Conservation (phyloP, 768 basidiomycete genomes). For the Neoboletus magnificus region DNA sequence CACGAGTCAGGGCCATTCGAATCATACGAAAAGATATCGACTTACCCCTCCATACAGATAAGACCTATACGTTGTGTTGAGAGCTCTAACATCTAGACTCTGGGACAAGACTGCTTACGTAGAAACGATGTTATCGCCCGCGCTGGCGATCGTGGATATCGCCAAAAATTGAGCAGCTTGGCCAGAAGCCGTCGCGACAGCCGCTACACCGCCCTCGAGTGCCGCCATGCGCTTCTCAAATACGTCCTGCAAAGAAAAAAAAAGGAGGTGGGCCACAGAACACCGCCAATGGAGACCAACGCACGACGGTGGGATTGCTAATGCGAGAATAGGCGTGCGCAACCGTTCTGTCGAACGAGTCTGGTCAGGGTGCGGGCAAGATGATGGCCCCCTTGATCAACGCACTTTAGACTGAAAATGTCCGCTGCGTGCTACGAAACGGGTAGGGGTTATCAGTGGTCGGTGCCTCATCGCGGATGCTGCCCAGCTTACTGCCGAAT, state of each 20-base stretch:
- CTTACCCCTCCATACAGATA: constrained; percentile 21
- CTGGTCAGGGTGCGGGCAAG: background rate
- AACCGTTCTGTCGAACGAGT: constrained; percentile 1
- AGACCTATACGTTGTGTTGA: constrained; percentile 4
- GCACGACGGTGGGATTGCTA: constrained; percentile 21
- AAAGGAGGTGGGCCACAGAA: background rate
- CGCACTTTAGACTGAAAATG: constrained; percentile 12
- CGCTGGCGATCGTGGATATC: constrained; percentile 53
- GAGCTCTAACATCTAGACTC: background rate
- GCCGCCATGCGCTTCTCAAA: constrained; percentile 79
- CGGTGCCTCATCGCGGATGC: too few relatives aligned
- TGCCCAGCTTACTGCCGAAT: constrained; percentile 42
- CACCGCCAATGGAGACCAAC: background rate
- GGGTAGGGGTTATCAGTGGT: background rate
- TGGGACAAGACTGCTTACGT: constrained; percentile 52
- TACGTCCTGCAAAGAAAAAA: constrained; percentile 48
- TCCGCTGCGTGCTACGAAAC: constrained; percentile 12
- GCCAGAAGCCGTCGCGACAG: constrained; percentile 70
- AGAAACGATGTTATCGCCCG: constrained; percentile 78
- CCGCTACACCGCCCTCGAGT: constrained; percentile 76
- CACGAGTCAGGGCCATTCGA: background rate
- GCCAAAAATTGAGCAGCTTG: constrained; percentile 78
- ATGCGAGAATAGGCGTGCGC: constrained; percentile 17
- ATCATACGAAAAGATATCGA: background rate
- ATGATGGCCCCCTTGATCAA: background rate